Percentiles rank a stretch among this genome's conserved stretches.
These are phyloP conservation scores for Apophysomyces ossiformis DNA, from an alignment of 371 early-diverging fungal species.

Conservation along the genomic window DNA sequence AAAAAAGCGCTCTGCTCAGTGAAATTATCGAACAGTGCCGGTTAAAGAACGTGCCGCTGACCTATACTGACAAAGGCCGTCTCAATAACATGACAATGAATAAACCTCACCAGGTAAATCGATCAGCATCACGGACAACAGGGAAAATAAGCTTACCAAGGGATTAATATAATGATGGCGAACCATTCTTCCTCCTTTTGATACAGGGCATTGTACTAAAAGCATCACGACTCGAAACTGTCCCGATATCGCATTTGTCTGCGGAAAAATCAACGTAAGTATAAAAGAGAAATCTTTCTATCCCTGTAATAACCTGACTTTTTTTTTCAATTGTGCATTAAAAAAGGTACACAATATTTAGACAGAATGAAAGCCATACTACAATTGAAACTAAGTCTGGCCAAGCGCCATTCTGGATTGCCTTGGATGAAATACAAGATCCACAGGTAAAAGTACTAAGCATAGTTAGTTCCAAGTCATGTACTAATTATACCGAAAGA, in stretches of 20 bases:
- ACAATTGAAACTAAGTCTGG: background rate
- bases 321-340: background rate
- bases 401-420: constrained; percentile 49
- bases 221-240: constrained; percentile 16
- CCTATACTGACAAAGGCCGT: constrained; percentile 25
- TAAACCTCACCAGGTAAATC: constrained; percentile 32
- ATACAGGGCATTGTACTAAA: constrained; percentile 26
- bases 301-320: background rate
- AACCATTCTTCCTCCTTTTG: background rate
- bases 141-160: background rate
- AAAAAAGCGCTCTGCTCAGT: constrained; percentile 10
- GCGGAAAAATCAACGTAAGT: background rate
- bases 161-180: background rate
- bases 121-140: background rate
- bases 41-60: constrained; percentile 15
- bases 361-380: background rate
- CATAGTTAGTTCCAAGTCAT: background rate
- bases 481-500: constrained; percentile 30
- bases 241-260: constrained; percentile 9
- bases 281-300: background rate
- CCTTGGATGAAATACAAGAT: constrained; percentile 68
- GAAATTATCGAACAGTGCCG: constrained; percentile 16
- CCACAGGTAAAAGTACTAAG: constrained; percentile 52
- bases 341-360: constrained; percentile 7
- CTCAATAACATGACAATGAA: constrained; percentile 31